Evolutionary conservation across 2,329 filamentous ascomycete genomes (phyloP), one percentile per base, ranked within the genome.

Genomic region (Hypomyces rosellus): DNA sequence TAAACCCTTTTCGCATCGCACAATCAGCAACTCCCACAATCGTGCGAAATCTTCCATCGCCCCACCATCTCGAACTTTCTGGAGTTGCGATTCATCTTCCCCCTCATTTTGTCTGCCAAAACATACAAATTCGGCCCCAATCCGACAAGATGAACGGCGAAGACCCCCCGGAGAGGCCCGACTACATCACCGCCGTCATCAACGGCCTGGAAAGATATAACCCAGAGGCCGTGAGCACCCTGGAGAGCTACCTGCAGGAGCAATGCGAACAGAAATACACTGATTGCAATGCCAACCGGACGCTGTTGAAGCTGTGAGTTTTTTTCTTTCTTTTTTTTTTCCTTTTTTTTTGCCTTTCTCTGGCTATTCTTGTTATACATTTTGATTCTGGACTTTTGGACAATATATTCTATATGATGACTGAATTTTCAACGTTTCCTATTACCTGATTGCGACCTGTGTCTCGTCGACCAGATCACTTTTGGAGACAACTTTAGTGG

Each of bases 131-230:
- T 54, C 54, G 16, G 42, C 39, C 11, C 34, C 52, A 54, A 54
- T 56, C 57, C 63, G 57, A 62, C 74, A 80, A 60, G 59, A 82
- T 82, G 80, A 81, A 80, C 74, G 76, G 76, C 75, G 92, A 96
- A 80, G 88, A 91, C 73, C 88, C 89, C 76, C 85, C 89, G 63
- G 89, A 96, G 73, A 81, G 93, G 70, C 92, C 93, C 62, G 88
- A 93, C 61, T 85, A 93, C 70, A 95, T 99, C 72, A 86, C 89
- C 68, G 79, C 76, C 71, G 96, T 99, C 66, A 89, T 99, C 67
- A 96, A 92, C 74, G 92, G 93, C 62, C 88, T 99, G 57, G 93
- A 99, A 74, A 83, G 93, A 66, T 99, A 99, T 78, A 99, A 99
- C 73, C 93, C 93, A 39, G 93, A 99, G 77, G 96, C 93, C 46